Evolutionary conservation across 495 filamentous ascomycete genomes (phyloP), one percentile per base, ranked within the genome.

Genomic region (Penicillium bialowiezense): DNA sequence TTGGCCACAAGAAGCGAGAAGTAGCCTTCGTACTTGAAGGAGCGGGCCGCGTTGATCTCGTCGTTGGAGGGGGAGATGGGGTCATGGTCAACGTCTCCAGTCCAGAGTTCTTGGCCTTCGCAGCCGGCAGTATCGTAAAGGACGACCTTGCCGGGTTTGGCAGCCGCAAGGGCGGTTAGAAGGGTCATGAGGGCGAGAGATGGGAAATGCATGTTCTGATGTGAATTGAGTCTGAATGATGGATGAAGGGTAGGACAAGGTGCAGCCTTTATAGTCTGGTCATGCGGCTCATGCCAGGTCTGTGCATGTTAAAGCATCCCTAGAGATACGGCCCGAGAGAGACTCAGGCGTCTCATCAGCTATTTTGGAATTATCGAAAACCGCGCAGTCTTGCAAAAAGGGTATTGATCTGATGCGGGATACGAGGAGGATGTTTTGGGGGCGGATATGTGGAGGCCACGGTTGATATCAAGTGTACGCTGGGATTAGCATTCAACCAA

Each of bases 21-120:
- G 41, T 44, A 44, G 41, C 41, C 41, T 24, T 44, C 41, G 14
- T 44, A 44, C n/a, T 44, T 44, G 41, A 44, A 44, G 15, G 41
- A 44, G n/a, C 26, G 41, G 9, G 41, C 41, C 9, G 23, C 26
- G 41, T 44, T 44, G 41, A 44, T 44, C 15, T 44, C 41, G 28
- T 44, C 41, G 17, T 34, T 34, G 41, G 41, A 44, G 21, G 41
- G 41, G 13, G 41, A 44, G 26, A 44, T 44, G 3, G 26, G 41
- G 17, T 44, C 41, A 14, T 32, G 26, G n/a, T 44, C 41, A 15
- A 44, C 41, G 5, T 44, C 41, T 13, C 41, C 41, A 8, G 41
- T 44, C 41, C 41, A 32, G 24, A 44, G 41, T 13, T 44, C 41
- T 12, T 31, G 14, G 41, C 41, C 41, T 9, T 26, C 24, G 26